Evolutionary conservation across 2,329 filamentous ascomycete genomes (phyloP), one percentile per base, ranked within the genome.

Genomic region (Meredithiella fracta): DNA sequence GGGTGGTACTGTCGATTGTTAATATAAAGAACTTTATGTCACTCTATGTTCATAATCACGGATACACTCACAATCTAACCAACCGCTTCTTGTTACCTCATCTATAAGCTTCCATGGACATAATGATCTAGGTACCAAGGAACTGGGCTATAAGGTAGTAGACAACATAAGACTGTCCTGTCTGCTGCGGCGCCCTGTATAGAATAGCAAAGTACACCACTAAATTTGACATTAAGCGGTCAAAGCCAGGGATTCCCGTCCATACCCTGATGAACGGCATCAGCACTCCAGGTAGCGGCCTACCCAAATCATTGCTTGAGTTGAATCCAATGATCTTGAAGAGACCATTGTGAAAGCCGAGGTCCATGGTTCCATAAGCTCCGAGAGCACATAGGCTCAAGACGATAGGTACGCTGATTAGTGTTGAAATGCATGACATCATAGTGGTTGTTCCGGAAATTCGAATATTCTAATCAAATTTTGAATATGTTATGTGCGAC

Each of bases 201-300:
- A 58, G 34, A 2, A 58, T 23, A 3, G 47, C 51, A 26, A 58
- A 58, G 29, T 54, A 58, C 11, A 17, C 52, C 15, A 58, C 47
- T 26, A 58, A 1, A 22, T 52, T 23, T 9, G n/a, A 22, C 34
- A 58, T 34, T 9, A 52, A n/a, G 23, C 47, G 52, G 25, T 58
- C 56, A 8, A 51, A 26, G n/a, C 11, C 11, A 15, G 52, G 8
- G 4, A 58, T 17, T 26, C 56, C 52, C 15, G 29, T 47, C 34
- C 37, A 54, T 15, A 7, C 25, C 1, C 38, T 11, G 1, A 34
- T 15, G 40, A 58, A 58, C 31, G 56, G 56, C 47, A 34, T 23
- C 6, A 52, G 56, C 22, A 47, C 56, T 2, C 25, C 44, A 3
- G 53, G 52, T 23, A 55, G 51, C 8, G 42, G 29, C 8, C 23